Evolutionary conservation across 1,284 basidiomycete genomes (phyloP).

Genomic region (Violaceomyces palustris): DNA sequence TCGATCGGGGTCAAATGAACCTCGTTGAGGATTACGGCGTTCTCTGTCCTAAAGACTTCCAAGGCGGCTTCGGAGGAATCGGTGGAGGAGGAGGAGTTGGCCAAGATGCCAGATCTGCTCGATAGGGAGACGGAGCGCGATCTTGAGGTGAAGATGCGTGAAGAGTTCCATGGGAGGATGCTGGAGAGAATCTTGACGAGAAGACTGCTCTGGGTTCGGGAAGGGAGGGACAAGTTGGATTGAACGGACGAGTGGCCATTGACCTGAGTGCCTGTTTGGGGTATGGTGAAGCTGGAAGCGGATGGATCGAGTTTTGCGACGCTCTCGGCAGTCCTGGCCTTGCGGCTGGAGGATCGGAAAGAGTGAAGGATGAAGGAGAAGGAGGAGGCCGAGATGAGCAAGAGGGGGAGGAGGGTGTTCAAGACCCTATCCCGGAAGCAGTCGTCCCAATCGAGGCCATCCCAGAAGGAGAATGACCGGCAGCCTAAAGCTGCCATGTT

Average conservation of each 20-base stretch:
- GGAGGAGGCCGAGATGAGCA: conserved; percentile 17
- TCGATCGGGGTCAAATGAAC: conserved; percentile 38
- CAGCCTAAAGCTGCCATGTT: no score
- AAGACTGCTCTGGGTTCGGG: neutral
- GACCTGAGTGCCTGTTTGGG: neutral
- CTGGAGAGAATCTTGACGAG: conserved; percentile 9
- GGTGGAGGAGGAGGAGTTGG: conserved; percentile 2
- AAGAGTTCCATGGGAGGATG: conserved; percentile 36
- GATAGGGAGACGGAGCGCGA: conserved; percentile 2
- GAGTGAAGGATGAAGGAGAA: conserved; percentile 17
- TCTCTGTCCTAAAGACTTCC: conserved; percentile 47
- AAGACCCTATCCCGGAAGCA: conserved; percentile 28
- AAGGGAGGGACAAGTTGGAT: conserved; percentile 1
- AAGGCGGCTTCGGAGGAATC: conserved; percentile 25
- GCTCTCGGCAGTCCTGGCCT: conserved; percentile 18
- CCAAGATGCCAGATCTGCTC: conserved; percentile 6
- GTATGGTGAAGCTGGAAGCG: conserved; percentile 26
- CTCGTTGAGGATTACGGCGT: conserved; percentile 49
- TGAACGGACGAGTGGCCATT: conserved; percentile 5
- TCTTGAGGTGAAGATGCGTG: conserved; percentile 16
- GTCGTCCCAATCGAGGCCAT: conserved; percentile 23
- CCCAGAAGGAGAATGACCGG: no score
- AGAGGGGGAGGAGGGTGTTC: conserved; percentile 23
- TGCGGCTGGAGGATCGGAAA: conserved; percentile 9
- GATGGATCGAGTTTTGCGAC: conserved; percentile 35